Conservation (phyloP, 345 rosid genomes). For the Linum usitatissimum region DNA sequence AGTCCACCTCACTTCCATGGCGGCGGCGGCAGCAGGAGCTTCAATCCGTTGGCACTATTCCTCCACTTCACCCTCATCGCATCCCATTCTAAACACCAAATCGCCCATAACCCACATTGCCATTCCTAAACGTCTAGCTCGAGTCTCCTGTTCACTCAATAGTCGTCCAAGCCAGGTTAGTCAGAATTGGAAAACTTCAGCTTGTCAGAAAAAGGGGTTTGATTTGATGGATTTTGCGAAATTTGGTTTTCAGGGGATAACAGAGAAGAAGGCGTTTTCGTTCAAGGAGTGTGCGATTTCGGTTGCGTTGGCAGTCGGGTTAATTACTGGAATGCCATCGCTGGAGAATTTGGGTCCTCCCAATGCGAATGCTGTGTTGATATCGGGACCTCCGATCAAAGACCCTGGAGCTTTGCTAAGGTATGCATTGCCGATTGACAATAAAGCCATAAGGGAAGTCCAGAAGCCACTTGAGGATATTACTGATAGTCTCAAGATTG, state of each 20-base stretch:
- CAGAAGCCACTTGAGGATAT: slow-evolving; percentile 96
- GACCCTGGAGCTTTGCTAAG: slow-evolving; percentile 80
- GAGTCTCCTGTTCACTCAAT: slow-evolving; percentile 28
- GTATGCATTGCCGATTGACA: slow-evolving; percentile 80
- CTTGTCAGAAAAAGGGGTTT: not conserved
- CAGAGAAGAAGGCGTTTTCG: slow-evolving; percentile 32
- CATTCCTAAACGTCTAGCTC: slow-evolving; percentile 14
- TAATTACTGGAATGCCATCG: slow-evolving; percentile 48
- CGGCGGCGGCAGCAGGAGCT: slow-evolving; percentile 15
- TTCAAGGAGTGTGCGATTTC: slow-evolving; percentile 77
- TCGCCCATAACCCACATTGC: slow-evolving; percentile 18
- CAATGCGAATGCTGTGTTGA: slow-evolving; percentile 55
- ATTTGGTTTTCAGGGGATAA: slow-evolving; percentile 30
- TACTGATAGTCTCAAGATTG: slow-evolving; percentile 76
- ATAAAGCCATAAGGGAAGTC: slow-evolving; percentile 83
- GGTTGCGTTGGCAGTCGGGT: slow-evolving; percentile 54
- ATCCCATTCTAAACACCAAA: slow-evolving; percentile 15
- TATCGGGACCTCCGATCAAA: slow-evolving; percentile 94
- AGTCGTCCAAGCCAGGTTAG: slow-evolving; percentile 33
- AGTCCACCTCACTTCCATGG: slow-evolving; percentile 22
- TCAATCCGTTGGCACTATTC: slow-evolving; percentile 30
- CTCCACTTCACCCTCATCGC: slow-evolving; percentile 30
- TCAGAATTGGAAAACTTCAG: not conserved
- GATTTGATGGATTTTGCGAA: not conserved
- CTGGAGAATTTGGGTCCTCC: slow-evolving; percentile 27